phyloP scores from a whole-genome alignment of 768 basidiomycete species.

The Xerocomellus chrysenteron region DNA sequence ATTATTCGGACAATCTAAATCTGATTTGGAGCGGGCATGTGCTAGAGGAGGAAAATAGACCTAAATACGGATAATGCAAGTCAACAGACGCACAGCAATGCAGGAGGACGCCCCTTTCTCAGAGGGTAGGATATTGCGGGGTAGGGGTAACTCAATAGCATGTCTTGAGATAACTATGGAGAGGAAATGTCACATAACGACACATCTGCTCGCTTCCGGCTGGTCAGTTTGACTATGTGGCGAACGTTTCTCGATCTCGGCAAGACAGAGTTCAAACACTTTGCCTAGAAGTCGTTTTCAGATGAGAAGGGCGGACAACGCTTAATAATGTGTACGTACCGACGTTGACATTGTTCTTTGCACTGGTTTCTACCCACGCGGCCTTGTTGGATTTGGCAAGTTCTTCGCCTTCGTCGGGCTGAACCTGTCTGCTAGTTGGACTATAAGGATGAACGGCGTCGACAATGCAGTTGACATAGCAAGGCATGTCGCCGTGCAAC shows the following conservation, averaged over 20 bases:
- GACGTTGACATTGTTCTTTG: constrained; percentile 83
- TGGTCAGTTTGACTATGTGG: constrained; percentile 49
- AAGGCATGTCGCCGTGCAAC: constrained; percentile 8
- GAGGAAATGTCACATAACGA: constrained; percentile 49
- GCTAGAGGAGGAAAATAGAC: constrained; percentile 17
- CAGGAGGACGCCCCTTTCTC: constrained; percentile 15
- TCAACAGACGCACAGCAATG: constrained; percentile 32
- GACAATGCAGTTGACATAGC: constrained; percentile 12
- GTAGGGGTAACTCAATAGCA: constrained; percentile 32
- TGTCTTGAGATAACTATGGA: constrained; percentile 19
- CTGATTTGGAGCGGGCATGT: constrained; percentile 19
- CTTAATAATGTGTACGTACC: constrained; percentile 52
- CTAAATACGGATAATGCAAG: constrained; percentile 40
- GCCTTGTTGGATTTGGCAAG: constrained; percentile 71
- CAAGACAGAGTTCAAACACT: constrained; percentile 82
- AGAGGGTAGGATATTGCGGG: constrained; percentile 31
- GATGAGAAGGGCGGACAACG: neutral
- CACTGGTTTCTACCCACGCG: constrained; percentile 86
- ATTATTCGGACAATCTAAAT: constrained; percentile 35
- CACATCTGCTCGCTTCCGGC: constrained; percentile 44
- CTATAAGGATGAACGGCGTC: constrained; percentile 31
- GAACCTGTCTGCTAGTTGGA: constrained; percentile 65
- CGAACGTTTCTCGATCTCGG: constrained; percentile 76
- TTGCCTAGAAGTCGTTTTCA: constrained; percentile 46
- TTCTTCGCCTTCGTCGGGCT: constrained; percentile 67